Evolutionary conservation across 345 rosid species (phyloP), one percentile per base, ranked within the genome.

Genomic region (Fremontodendron californicum): DNA sequence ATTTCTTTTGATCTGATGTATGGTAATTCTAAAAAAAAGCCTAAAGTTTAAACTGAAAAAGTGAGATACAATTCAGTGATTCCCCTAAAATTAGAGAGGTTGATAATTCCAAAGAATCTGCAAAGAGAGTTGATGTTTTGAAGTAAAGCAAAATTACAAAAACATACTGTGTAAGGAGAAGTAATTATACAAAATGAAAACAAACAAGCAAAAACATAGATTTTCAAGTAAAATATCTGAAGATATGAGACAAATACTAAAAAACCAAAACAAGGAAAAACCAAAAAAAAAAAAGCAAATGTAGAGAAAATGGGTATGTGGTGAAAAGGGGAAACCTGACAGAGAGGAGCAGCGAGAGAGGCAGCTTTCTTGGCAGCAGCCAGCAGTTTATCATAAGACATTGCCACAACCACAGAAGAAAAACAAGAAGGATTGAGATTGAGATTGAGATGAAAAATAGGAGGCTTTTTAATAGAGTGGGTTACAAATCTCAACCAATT

Each of bases 351-450:
- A 29, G 99, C 97, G 40, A 96, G 89, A 39, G 91, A 88, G 70
- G 89, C 95, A 43, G 97, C 98, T 78, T 88, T 92, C 91, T 88
- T 92, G 84, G 99, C 99, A 29, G 94, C 95, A 25, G 82, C 89
- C 78, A 96, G 92, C 85, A 90, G 95, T 85, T 90, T 90, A 49
- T 85, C 92, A 82, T 96, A 96, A 77, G 92, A 65, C 94, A 91
- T 88, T 19, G 89, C 71, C 8, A 73, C 61, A 37, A 75, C 70
- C 31, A 55, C 21, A 1, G 81, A 79, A 80, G 81, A 66, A 65
- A 81, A 80, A 19, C 76, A 62, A 21, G 35, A 13, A 65, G 25
- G 43, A 4, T n/a, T n/a, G n/a, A n/a, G n/a, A n/a, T n/a, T n/a
- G 78, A 31, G 27, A 8, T 3, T 69, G 55, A 46, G 74, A 70